phyloP scores from a whole-genome alignment of 768 basidiomycete genomes.

The Guyanaporus albipodus region DNA sequence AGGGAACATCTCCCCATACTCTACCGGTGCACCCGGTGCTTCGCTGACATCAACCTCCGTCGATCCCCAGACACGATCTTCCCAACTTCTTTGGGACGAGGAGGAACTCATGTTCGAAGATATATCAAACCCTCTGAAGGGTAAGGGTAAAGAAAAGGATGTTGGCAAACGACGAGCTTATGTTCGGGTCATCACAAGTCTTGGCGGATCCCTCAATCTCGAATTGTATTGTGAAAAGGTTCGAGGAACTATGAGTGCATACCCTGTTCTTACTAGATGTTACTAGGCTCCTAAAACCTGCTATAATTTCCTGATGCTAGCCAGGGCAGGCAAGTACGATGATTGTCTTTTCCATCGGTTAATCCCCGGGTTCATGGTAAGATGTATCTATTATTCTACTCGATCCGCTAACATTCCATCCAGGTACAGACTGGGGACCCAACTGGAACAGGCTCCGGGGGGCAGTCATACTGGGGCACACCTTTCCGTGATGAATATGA shows the following conservation, averaged over 20 bases:
- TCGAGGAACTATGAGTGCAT: not conserved
- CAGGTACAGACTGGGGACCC: conserved; percentile 99
- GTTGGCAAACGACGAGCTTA: conserved; percentile 89
- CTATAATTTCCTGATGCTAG: conserved; percentile 96
- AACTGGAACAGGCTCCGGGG: conserved; percentile 91
- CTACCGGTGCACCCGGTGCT: conserved; percentile 85
- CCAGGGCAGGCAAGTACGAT: conserved; percentile 86
- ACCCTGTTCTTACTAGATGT: not conserved
- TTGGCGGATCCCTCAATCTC: conserved; percentile 83
- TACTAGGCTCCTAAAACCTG: conserved; percentile 92
- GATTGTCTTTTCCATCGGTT: conserved; percentile 87
- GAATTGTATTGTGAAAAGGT: conserved; percentile 91
- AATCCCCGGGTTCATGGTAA: conserved; percentile 93
- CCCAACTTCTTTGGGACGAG: conserved; percentile 95
- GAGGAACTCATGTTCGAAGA: conserved; percentile 99
- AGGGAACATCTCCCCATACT: conserved; percentile 94
- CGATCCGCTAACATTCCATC: conserved; percentile 1
- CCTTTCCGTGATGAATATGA: conserved; percentile 95
- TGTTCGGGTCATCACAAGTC: conserved; percentile 90
- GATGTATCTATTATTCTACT: conserved; percentile 9
- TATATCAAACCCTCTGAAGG: conserved; percentile 72
- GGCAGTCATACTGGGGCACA: conserved; percentile 90
- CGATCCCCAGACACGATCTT: conserved; percentile 60
- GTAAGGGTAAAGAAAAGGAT: conserved; percentile 92
- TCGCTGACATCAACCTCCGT: conserved; percentile 92